phyloP scores from a whole-genome alignment of 768 basidiomycete species.

The Xerocomellus dryophilus region DNA sequence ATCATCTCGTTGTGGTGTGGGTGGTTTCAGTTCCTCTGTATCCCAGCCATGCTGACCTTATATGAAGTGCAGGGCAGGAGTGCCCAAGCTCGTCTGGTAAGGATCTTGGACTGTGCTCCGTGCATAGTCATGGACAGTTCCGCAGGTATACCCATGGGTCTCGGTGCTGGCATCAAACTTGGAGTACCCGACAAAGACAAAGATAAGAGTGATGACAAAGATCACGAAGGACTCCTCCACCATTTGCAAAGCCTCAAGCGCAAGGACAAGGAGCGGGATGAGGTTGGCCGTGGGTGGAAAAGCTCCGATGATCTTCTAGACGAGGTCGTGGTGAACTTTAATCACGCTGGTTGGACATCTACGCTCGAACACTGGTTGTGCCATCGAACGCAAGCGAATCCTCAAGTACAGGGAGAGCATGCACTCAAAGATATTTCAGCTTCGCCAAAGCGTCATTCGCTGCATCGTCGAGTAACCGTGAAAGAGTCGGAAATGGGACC shows the following conservation, averaged over 20 bases:
- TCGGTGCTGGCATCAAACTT: constrained; percentile 76
- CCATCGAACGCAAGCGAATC: constrained; percentile 30
- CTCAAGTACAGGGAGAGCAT: constrained; percentile 14
- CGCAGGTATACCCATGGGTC: constrained; percentile 71
- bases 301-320: constrained; percentile 36
- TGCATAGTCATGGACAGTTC: background rate
- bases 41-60: constrained; percentile 15
- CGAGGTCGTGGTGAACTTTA: constrained; percentile 29
- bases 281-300: constrained; percentile 31
- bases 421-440: constrained; percentile 35
- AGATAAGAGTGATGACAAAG: constrained; percentile 31
- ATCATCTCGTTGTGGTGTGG: constrained; percentile 77
- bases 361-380: constrained; percentile 75
- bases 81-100: constrained; percentile 76
- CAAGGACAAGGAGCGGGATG: constrained; percentile 40
- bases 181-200: constrained; percentile 48
- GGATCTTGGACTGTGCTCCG: background rate
- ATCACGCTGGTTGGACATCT: constrained; percentile 64
- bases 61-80: constrained; percentile 66
- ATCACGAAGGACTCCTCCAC: constrained; percentile 31
- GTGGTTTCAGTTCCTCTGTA: constrained; percentile 24
- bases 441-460: constrained; percentile 42
- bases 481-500: constrained; percentile 60
- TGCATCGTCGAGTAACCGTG: constrained; percentile 40
- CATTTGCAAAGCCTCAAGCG: constrained; percentile 31